Evolutionary conservation across 257 asterid species (phyloP).

Genomic region (Solanum pimpinellifolium): DNA sequence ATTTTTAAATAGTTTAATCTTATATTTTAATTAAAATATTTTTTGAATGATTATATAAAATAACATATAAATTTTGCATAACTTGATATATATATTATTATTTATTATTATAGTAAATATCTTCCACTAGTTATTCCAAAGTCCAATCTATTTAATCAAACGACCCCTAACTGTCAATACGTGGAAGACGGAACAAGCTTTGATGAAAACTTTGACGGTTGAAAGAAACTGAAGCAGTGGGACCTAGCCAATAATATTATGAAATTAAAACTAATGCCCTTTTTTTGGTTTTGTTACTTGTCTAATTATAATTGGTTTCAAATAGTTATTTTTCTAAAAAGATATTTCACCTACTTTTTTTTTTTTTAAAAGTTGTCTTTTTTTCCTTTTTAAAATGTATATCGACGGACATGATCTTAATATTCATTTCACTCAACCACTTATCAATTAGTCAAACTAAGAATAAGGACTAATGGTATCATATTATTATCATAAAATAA

Average conservation of each 20-base stretch:
- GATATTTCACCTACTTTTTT: neutral
- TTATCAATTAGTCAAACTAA: neutral
- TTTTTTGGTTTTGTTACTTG: neutral
- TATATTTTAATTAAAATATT: too few species aligned
- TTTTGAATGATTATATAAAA: too few species aligned
- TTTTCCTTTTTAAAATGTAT: neutral
- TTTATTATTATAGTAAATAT: too few species aligned
- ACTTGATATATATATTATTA: too few species aligned
- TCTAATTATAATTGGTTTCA: neutral
- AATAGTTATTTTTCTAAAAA: neutral
- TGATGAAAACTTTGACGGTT: neutral
- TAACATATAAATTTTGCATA: too few species aligned
- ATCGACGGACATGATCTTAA: neutral
- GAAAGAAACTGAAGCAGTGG: neutral
- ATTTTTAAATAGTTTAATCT: too few species aligned
- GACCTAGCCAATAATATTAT: neutral
- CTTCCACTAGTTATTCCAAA: neutral
- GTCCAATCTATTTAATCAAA: neutral
- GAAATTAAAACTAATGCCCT: too few species aligned
- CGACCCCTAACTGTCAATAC: neutral
- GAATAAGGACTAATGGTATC: neutral
- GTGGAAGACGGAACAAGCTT: constrained; percentile 19
- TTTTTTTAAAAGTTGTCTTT: neutral
- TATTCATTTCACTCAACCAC: too few species aligned
- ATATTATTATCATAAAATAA: neutral